Percentiles rank a stretch among this genome's conserved stretches.
Evolutionary conservation across 2,329 filamentous ascomycete species (phyloP).

Genomic region (Aspergillus unguis): DNA sequence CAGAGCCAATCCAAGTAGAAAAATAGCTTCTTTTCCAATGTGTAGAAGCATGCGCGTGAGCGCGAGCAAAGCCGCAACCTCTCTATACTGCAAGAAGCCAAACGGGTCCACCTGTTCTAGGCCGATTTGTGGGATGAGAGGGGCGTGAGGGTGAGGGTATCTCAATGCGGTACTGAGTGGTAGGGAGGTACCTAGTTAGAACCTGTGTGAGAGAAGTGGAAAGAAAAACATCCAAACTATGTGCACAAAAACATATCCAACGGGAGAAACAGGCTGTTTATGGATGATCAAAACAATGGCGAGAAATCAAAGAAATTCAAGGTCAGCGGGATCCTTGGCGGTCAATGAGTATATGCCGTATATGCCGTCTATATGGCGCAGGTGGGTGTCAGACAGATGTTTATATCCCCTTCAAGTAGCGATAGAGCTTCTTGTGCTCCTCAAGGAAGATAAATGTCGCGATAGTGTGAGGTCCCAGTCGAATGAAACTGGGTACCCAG

Average conservation of each 20-base stretch:
- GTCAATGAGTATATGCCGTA: no score
- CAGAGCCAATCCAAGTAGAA: not conserved
- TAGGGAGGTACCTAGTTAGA: not conserved
- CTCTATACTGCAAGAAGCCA: no score
- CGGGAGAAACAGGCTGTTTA: not conserved
- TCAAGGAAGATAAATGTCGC: slow-evolving; percentile 65
- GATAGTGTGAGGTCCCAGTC: slow-evolving; percentile 63
- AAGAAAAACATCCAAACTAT: not conserved
- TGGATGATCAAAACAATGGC: not conserved
- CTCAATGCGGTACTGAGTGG: not conserved
- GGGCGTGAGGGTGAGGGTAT: not conserved
- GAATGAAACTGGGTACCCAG: slow-evolving; percentile 65
- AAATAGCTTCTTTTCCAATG: not conserved
- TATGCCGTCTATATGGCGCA: not conserved
- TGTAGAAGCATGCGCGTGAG: not conserved
- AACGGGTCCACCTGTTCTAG: no score
- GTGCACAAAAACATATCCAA: not conserved
- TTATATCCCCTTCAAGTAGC: slow-evolving; percentile 38
- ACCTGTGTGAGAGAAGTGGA: not conserved
- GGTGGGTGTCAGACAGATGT: not conserved
- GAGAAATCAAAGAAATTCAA: not conserved
- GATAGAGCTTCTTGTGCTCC: slow-evolving; percentile 65
- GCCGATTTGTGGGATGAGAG: not conserved
- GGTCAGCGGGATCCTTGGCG: no score
- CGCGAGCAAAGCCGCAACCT: not conserved